Evolutionary conservation across 129 eudicot species (phyloP).

Genomic region (Saposhnikovia divaricata): DNA sequence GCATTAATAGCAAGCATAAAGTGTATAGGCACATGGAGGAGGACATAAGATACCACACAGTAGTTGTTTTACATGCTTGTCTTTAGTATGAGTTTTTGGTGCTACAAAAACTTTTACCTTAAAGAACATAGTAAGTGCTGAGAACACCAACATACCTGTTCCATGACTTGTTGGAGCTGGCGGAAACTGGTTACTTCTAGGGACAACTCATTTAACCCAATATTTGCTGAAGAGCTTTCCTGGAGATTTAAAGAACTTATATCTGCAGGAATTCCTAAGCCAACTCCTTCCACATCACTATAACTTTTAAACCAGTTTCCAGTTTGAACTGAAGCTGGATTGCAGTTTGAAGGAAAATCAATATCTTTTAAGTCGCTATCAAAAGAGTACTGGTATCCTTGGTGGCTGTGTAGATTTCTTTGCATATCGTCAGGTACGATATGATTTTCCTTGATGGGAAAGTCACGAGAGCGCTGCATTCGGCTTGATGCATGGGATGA

Average conservation of each 20-base stretch:
- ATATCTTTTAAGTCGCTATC: conserved; percentile 23
- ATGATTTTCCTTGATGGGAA: conserved; percentile 27
- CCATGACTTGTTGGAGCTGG: conserved; percentile 71
- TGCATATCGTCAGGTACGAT: conserved; percentile 16
- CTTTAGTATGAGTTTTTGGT: neutral
- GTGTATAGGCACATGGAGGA: neutral
- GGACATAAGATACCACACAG: neutral
- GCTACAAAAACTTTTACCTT: neutral
- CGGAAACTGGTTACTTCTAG: conserved; percentile 59
- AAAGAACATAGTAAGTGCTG: neutral
- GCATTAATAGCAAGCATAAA: too few relatives aligned
- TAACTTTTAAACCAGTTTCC: conserved; percentile 31
- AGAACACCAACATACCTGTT: conserved; percentile 49
- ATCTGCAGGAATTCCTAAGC: conserved; percentile 27
- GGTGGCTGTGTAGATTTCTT: conserved; percentile 17
- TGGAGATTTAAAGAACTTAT: conserved; percentile 36
- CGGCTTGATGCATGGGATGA: conserved; percentile 49
- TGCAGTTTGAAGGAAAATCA: conserved; percentile 22
- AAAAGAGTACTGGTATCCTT: conserved; percentile 19
- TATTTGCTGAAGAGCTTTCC: conserved; percentile 45
- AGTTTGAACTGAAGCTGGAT: conserved; percentile 25
- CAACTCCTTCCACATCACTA: conserved; percentile 31
- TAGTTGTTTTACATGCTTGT: neutral
- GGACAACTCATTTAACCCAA: conserved; percentile 51
- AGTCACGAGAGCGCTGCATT: conserved; percentile 30